These are phyloP conservation scores for Luvunga scandens DNA, from an alignment of 345 rosid species.

Conservation along the genomic window DNA sequence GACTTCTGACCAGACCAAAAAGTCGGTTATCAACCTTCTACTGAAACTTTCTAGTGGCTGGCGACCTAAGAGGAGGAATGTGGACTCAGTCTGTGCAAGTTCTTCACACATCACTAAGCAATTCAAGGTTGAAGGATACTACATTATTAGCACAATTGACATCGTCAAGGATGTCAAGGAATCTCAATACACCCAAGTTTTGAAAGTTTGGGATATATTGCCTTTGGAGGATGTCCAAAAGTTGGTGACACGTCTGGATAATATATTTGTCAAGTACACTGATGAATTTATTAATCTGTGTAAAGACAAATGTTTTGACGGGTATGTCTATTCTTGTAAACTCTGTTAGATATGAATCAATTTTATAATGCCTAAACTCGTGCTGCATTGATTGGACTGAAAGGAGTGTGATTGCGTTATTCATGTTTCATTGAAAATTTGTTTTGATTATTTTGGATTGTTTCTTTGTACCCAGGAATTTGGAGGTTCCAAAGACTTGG, in stretches of 20 bases:
- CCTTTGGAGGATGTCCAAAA: slow-evolving; percentile 36
- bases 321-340: slow-evolving; percentile 32
- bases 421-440: not conserved
- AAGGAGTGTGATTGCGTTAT: not conserved
- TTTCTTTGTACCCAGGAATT: slow-evolving; percentile 29
- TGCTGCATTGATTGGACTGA: not conserved
- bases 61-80: slow-evolving; percentile 42
- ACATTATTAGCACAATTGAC: slow-evolving; percentile 45
- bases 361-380: not conserved
- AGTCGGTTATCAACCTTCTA: slow-evolving; percentile 26
- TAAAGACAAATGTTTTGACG: slow-evolving; percentile 42
- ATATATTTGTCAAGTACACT: slow-evolving; percentile 31
- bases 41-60: slow-evolving; percentile 45
- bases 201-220: slow-evolving; percentile 58
- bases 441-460: not conserved
- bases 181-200: slow-evolving; percentile 30
- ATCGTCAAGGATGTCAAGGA: slow-evolving; percentile 36
- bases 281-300: slow-evolving; percentile 43
- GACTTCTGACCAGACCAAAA: slow-evolving; percentile 23
- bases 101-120: slow-evolving; percentile 42
- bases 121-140: slow-evolving; percentile 35
- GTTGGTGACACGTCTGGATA: slow-evolving; percentile 42
- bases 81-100: slow-evolving; percentile 27
- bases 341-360: not conserved
- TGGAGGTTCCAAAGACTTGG: slow-evolving; percentile 48